These are phyloP conservation scores for Cercospora brassicicola DNA, from an alignment of 2,329 filamentous ascomycete species.

Conservation along the genomic window DNA sequence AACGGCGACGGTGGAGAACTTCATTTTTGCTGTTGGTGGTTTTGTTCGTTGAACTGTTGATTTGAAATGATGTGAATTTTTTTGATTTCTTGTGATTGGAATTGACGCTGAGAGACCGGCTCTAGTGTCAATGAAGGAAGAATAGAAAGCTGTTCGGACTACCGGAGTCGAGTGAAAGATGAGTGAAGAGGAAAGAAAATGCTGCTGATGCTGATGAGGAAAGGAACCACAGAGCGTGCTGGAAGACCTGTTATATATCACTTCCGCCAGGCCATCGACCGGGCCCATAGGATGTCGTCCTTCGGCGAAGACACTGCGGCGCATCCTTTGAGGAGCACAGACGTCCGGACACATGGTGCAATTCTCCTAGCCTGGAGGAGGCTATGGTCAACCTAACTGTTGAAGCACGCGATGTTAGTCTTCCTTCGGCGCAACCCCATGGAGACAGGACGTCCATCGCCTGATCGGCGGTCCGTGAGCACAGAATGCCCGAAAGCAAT, in stretches of 20 bases:
- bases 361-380: not conserved
- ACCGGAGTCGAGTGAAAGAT: slow-evolving; percentile 1
- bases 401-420: not conserved
- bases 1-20: not conserved
- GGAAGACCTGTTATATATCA: not conserved
- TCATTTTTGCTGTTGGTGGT: slow-evolving; percentile 3
- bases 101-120: slow-evolving; percentile 2
- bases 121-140: not conserved
- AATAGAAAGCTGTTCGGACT: slow-evolving; percentile 3
- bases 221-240: not conserved
- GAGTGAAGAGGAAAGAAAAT: not conserved
- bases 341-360: not conserved
- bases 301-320: not conserved
- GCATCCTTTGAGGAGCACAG: not conserved
- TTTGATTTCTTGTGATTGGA: not conserved
- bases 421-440: not conserved
- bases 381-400: not conserved
- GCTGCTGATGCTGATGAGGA: slow-evolving; percentile 2
- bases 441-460: not conserved
- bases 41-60: not conserved
- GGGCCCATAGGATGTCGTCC: not conserved
- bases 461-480: not conserved
- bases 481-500: not conserved
- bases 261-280: not conserved
- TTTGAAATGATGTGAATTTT: not conserved